Conservation (phyloP, 495 filamentous ascomycete species). For the Rusavskia elegans region DNA sequence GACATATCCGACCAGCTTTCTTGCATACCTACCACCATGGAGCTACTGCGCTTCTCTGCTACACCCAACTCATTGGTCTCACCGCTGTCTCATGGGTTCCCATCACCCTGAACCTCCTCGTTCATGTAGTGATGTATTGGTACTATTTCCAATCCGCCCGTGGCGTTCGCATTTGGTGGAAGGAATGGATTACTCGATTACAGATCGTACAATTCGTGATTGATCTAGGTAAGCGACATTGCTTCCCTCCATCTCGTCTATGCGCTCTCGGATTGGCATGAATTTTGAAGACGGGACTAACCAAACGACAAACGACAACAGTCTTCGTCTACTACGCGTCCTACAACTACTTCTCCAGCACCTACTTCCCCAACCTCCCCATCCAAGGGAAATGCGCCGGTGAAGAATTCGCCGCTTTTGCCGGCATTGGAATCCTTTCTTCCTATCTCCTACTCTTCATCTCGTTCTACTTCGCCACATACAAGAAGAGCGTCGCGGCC, state of each 20-base stretch:
- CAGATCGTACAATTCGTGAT: slow-evolving; percentile 44
- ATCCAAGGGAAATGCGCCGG: slow-evolving; percentile 77
- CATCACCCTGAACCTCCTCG: slow-evolving; percentile 50
- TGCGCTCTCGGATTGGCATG: too few species aligned
- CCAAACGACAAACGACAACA: slow-evolving; percentile 14
- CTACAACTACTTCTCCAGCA: slow-evolving; percentile 84
- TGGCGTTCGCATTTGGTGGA: slow-evolving; percentile 44
- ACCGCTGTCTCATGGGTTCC: slow-evolving; percentile 54
- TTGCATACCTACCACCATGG: slow-evolving; percentile 65
- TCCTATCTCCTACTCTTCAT: slow-evolving; percentile 97
- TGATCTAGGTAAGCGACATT: slow-evolving; percentile 30
- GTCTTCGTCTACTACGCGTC: slow-evolving; percentile 92
- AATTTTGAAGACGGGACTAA: not conserved
- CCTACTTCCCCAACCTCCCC: slow-evolving; percentile 77
- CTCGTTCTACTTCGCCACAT: slow-evolving; percentile 95
- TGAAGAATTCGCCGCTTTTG: slow-evolving; percentile 93
- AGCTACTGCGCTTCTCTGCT: slow-evolving; percentile 55
- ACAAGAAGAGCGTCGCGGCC: slow-evolving; percentile 69
- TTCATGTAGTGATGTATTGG: slow-evolving; percentile 60
- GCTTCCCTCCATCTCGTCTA: not conserved
- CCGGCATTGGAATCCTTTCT: slow-evolving; percentile 78
- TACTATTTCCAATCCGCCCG: slow-evolving; percentile 48
- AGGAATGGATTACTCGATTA: slow-evolving; percentile 42
- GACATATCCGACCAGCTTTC: slow-evolving; percentile 30
- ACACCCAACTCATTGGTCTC: slow-evolving; percentile 52